These are phyloP conservation scores for Cruciata laevipes DNA, from an alignment of 257 asterid species.

Conservation along the genomic window DNA sequence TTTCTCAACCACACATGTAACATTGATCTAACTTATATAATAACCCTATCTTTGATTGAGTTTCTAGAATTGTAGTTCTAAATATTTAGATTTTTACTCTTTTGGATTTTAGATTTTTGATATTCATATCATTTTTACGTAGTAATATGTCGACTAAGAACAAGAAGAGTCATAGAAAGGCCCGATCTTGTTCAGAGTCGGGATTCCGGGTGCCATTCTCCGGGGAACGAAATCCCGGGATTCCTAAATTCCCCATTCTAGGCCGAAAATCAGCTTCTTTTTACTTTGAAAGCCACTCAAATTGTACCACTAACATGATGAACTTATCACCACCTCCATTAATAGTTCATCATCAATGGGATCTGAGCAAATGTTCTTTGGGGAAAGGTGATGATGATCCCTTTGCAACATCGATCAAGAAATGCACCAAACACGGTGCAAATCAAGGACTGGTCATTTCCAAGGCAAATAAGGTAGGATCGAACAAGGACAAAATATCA, in stretches of 20 bases:
- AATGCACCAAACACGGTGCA: conserved; percentile 31
- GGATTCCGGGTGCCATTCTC: conserved; percentile 49
- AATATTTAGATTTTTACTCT: neutral
- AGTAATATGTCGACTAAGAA: neutral
- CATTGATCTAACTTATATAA: neutral
- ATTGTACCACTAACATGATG: neutral
- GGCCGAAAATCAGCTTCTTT: neutral
- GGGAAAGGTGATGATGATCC: conserved; percentile 48
- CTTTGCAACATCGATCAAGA: conserved; percentile 43
- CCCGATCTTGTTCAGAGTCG: conserved; percentile 17
- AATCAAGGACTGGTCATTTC: neutral
- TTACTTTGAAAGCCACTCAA: neutral
- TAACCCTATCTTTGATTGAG: neutral
- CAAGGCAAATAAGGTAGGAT: conserved; percentile 9
- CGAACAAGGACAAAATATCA: conserved; percentile 7
- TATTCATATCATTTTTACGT: no score
- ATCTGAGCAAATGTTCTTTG: conserved; percentile 13
- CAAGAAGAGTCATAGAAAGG: conserved; percentile 40
- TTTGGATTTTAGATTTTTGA: no score
- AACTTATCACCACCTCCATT: conserved; percentile 44
- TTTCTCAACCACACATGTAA: conserved; percentile 7
- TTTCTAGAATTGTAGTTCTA: no score
- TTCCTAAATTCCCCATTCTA: conserved; percentile 35
- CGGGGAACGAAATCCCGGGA: conserved; percentile 78
- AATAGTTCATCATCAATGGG: neutral